phyloP scores from a whole-genome alignment of 352 stramenopile genomes.

The Blastocystis sp. region DNA sequence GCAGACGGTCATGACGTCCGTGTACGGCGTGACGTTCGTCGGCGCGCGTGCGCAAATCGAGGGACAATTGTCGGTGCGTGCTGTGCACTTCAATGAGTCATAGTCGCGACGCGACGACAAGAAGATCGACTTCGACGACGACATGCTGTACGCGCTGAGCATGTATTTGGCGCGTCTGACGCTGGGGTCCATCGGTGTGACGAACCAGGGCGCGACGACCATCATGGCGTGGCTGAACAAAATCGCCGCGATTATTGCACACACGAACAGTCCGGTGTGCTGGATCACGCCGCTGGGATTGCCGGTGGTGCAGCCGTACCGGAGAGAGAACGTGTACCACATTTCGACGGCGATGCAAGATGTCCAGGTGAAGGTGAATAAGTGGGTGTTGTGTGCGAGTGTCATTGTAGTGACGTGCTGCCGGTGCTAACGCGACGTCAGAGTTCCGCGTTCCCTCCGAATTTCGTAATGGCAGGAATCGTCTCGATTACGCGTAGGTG shows the following conservation, averaged over 20 bases:
- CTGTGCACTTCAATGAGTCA: conserved; percentile 78
- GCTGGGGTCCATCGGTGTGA: conserved; percentile 92
- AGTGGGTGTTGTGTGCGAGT: background rate
- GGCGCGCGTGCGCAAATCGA: conserved; percentile 97
- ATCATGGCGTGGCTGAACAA: conserved; percentile 93
- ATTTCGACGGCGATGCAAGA: conserved; percentile 84
- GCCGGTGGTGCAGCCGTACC: conserved; percentile 96
- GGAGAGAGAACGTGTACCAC: conserved; percentile 81
- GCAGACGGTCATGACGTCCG: conserved; percentile 99
- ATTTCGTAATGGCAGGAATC: conserved; percentile 81
- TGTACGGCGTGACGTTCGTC: conserved; percentile 99
- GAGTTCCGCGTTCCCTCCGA: conserved; percentile 95
- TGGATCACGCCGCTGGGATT: conserved; percentile 98
- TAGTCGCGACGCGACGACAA: conserved; percentile 77
- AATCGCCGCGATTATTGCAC: conserved; percentile 81
- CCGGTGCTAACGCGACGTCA: conserved; percentile 84
- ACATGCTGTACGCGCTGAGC: conserved; percentile 84
- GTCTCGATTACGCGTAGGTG: conserved; percentile 79
- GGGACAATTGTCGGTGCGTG: conserved; percentile 88
- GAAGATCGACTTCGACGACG: conserved; percentile 79
- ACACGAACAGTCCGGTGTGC: conserved; percentile 89
- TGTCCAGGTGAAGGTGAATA: conserved; percentile 71
- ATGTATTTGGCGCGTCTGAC: conserved; percentile 92
- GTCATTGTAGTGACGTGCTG: conserved; percentile 79
- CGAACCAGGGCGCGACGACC: conserved; percentile 90